Evolutionary conservation across 2,329 filamentous ascomycete species (phyloP), one percentile per base, ranked within the genome.

Genomic region (Coniochaeta sp.): DNA sequence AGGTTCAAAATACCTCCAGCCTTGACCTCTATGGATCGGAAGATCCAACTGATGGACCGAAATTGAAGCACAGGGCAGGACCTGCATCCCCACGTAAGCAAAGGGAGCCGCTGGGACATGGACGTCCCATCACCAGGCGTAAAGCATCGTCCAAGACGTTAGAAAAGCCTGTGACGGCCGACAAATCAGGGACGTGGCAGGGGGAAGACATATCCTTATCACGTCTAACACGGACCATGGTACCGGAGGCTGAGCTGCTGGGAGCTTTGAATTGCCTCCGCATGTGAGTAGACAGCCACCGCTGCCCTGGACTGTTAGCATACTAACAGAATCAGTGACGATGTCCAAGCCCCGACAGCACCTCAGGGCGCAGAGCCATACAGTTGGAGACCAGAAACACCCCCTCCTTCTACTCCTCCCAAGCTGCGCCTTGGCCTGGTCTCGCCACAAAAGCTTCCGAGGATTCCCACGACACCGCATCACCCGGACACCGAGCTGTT

Each of bases 381-480:
- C 52, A 28, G 52, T 26, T 3, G n/a, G 4, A 17, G 52, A 55
- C 52, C 52, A 38, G 17, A 55, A 34, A 30, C 63, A 47, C 65
- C 70, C 26, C 65, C 66, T 22, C 63, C 65, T 26, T 60, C 50
- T 2, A 58, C 58, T 1, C 64, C 62, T 2, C 62, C 64, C 26
- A 64, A 60, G 6, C 17, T 19, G 3, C 58, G 58, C 22, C 55
- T 40, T 4, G 65, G 66, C 3, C 69, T 74, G 7, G 59, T 69
- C 38, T 73, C 72, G 7, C 72, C 73, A 44, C 73, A 70, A 58
- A 75, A 72, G 59, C 65, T 73, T 1, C 59, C 67, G 3, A 72
- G 73, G 0, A 83, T 87, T 44, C 84, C 84, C 2, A 73, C 74
- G 38, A 82, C 82, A 1, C 81, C 82, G 3, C 78, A 86, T 60